These are phyloP conservation scores for Tuber umbilicatum DNA, from an alignment of 495 filamentous ascomycete genomes.

Conservation along the genomic window DNA sequence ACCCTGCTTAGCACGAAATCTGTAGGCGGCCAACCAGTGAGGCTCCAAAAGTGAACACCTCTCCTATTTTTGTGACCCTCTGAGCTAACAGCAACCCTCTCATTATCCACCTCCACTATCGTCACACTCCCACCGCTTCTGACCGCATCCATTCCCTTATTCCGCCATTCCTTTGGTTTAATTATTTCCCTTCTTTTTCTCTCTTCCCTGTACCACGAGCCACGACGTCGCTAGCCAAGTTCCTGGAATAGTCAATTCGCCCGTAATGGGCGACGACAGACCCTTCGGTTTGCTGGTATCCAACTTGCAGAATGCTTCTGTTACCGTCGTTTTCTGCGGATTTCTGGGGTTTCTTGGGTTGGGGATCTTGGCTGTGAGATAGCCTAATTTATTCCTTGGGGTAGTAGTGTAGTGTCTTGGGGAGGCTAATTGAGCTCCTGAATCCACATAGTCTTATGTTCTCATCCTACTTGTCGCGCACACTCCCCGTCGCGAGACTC, in stretches of 20 bases:
- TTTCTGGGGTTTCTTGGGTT: conserved; percentile 16
- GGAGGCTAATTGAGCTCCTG: not conserved
- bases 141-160: conserved; percentile 4
- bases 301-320: conserved; percentile 11
- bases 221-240: conserved; percentile 20
- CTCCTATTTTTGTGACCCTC: conserved; percentile 8
- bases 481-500: conserved; percentile 62
- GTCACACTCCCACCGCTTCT: not conserved
- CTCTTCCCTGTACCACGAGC: not conserved
- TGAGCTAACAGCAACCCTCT: not conserved
- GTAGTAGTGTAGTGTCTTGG: not conserved
- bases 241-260: conserved; percentile 26
- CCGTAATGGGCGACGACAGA: conserved; percentile 30
- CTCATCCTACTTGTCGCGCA: conserved; percentile 69
- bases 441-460: conserved; percentile 56
- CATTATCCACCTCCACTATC: not conserved
- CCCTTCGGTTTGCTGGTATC: conserved; percentile 15
- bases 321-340: conserved; percentile 13
- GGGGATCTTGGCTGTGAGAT: conserved; percentile 23
- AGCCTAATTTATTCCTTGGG: not conserved
- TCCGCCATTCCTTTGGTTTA: conserved; percentile 1
- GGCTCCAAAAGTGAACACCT: conserved; percentile 31
- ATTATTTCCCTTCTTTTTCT: not conserved
- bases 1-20: conserved; percentile 17
- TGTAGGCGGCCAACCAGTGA: conserved; percentile 1